Evolutionary conservation across 1,284 basidiomycete species (phyloP).

Genomic region (Melampsora americana): DNA sequence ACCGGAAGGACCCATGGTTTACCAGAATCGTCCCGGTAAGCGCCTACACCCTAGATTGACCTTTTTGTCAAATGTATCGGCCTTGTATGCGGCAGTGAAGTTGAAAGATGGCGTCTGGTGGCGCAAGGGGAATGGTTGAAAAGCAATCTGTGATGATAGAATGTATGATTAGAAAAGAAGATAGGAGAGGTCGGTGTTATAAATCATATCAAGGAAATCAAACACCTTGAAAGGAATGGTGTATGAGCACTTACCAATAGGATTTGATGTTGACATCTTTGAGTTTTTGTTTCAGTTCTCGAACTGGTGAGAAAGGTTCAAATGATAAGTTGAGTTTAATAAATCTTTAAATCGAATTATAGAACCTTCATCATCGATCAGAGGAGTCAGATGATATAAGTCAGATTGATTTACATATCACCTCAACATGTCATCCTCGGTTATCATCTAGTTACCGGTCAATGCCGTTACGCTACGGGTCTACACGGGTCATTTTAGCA

Average conservation of each 20-base stretch:
- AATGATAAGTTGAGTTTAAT: no score
- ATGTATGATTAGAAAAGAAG: not conserved
- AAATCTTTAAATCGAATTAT: no score
- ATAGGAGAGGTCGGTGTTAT: not conserved
- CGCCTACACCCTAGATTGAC: conserved; percentile 68
- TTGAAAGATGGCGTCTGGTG: conserved; percentile 73
- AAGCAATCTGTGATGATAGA: conserved; percentile 8
- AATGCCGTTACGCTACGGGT: no score
- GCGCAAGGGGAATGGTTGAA: conserved; percentile 28
- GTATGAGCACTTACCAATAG: conserved; percentile 1
- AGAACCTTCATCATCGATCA: no score
- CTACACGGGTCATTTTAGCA: no score
- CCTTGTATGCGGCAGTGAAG: conserved; percentile 82
- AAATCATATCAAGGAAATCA: not conserved
- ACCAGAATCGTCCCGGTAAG: conserved; percentile 56
- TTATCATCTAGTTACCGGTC: no score
- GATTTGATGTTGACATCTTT: not conserved
- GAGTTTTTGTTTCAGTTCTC: not conserved
- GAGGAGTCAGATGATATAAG: no score
- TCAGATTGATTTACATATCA: no score
- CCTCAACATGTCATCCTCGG: no score
- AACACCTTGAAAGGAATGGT: not conserved
- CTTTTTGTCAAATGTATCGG: conserved; percentile 74
- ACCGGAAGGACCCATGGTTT: conserved; percentile 57
- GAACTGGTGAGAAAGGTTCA: no score